Conservation (phyloP, 805 yeast species). For the Myxozyma sirexii region DNA sequence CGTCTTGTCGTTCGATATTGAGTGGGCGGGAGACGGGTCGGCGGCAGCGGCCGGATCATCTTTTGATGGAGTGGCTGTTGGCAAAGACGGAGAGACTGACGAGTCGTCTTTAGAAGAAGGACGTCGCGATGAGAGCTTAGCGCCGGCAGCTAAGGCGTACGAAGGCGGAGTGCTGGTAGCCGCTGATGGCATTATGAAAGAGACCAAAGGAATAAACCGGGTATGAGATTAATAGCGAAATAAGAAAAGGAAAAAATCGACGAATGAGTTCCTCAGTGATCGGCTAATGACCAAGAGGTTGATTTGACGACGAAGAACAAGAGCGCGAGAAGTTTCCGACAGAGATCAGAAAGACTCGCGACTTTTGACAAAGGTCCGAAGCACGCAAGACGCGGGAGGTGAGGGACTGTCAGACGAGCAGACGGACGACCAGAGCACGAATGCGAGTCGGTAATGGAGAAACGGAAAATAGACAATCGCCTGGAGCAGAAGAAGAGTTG, state of each 20-base stretch:
- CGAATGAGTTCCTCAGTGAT: not conserved
- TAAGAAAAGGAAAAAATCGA: not conserved
- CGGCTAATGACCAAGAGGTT: not conserved
- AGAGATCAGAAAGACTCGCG: slow-evolving; percentile 19
- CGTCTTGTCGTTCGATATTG: slow-evolving; percentile 6
- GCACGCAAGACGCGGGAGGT: slow-evolving; percentile 8
- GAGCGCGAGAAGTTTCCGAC: slow-evolving; percentile 7
- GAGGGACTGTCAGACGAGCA: not conserved
- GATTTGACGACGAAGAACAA: slow-evolving; percentile 6
- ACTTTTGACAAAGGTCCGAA: slow-evolving; percentile 10
- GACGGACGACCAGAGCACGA: slow-evolving; percentile 1
- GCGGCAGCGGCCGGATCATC: not conserved
- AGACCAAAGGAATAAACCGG: too few relatives aligned
- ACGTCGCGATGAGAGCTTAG: slow-evolving; percentile 36
- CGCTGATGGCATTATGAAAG: slow-evolving; percentile 27
- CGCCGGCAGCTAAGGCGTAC: slow-evolving; percentile 35
- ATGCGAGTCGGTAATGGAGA: not conserved
- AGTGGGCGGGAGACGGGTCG: not conserved
- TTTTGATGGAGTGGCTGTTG: not conserved
- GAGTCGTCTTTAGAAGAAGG: slow-evolving; percentile 29
- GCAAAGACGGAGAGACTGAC: not conserved
- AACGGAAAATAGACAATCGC: not conserved
- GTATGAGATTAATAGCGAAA: not conserved
- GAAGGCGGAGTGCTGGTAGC: slow-evolving; percentile 25
- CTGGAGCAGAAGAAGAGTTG: not conserved